phyloP scores from a whole-genome alignment of 441 rosid genomes.

The Sinapis alba region DNA sequence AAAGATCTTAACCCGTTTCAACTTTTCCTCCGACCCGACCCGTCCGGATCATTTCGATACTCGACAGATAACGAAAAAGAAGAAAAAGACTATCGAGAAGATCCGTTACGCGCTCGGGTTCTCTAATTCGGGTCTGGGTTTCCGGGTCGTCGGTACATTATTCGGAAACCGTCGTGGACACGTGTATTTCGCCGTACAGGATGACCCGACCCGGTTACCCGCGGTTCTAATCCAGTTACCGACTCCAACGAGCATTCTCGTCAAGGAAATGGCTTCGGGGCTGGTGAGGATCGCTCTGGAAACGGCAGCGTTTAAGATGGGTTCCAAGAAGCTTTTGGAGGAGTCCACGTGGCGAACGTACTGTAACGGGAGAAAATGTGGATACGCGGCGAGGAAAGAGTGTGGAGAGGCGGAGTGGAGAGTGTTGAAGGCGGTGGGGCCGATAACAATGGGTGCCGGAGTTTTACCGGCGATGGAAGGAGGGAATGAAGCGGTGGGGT shows the following conservation, averaged over 20 bases:
- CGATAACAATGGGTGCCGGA: slow-evolving; percentile 76
- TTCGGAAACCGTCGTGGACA: slow-evolving; percentile 70
- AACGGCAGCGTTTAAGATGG: slow-evolving; percentile 31
- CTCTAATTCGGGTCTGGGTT: slow-evolving; percentile 43
- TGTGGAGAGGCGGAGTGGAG: slow-evolving; percentile 61
- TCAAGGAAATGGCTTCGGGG: slow-evolving; percentile 72
- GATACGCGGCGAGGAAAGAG: slow-evolving; percentile 60
- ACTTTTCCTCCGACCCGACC: slow-evolving; percentile 41
- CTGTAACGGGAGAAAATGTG: slow-evolving; percentile 71
- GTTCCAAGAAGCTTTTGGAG: slow-evolving; percentile 44
- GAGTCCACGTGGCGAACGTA: slow-evolving; percentile 68
- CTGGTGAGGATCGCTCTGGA: slow-evolving; percentile 59
- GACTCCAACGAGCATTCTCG: slow-evolving; percentile 58
- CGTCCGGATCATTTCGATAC: slow-evolving; percentile 16
- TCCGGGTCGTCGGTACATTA: slow-evolving; percentile 60
- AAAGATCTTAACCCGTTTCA: slow-evolving; percentile 44
- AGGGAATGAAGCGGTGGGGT: slow-evolving; percentile 44
- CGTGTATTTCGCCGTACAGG: slow-evolving; percentile 64
- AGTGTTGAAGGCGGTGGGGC: slow-evolving; percentile 64
- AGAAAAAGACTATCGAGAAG: slow-evolving; percentile 41
- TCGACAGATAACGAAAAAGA: slow-evolving; percentile 14
- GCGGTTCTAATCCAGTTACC: slow-evolving; percentile 63
- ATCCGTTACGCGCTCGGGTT: slow-evolving; percentile 54
- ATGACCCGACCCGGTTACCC: slow-evolving; percentile 52
- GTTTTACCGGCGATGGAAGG: slow-evolving; percentile 53